Conservation (phyloP, 2,329 filamentous ascomycete species). For the Boeremia lycopersici region DNA sequence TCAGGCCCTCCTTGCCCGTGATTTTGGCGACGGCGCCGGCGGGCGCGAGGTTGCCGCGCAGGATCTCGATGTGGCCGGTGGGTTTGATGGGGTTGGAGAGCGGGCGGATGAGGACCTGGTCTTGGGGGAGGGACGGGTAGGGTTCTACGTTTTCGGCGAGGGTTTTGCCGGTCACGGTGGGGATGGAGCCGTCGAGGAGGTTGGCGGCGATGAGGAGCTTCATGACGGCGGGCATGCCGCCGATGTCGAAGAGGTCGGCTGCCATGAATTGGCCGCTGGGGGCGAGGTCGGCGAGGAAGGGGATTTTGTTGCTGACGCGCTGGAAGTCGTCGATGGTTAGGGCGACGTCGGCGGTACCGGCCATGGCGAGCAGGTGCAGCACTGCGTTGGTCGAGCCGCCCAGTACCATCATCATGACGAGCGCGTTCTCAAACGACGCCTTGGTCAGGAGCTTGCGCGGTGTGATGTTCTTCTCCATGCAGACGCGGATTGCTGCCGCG, state of each 20-base stretch:
- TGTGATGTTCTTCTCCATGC: conserved; percentile 82
- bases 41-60: conserved; percentile 86
- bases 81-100: conserved; percentile 83
- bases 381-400: conserved; percentile 90
- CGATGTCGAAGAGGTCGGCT: conserved; percentile 85
- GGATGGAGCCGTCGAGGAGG: conserved; percentile 76
- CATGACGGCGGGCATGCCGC: conserved; percentile 83
- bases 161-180: conserved; percentile 83
- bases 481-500: conserved; percentile 76
- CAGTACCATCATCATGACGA: conserved; percentile 90
- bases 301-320: conserved; percentile 79
- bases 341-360: conserved; percentile 77
- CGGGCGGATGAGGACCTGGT: conserved; percentile 82
- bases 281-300: conserved; percentile 83
- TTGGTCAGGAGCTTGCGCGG: conserved; percentile 82
- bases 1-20: conserved; percentile 89
- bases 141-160: conserved; percentile 79
- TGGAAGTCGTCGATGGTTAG: conserved; percentile 84
- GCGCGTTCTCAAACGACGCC: conserved; percentile 82
- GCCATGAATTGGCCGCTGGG: conserved; percentile 86
- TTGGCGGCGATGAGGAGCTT: conserved; percentile 80
- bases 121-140: conserved; percentile 77
- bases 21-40: conserved; percentile 94
- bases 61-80: conserved; percentile 86
- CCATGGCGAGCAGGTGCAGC: conserved; percentile 89